phyloP scores from a whole-genome alignment of 495 filamentous ascomycete genomes.

The Neurospora sp. region DNA sequence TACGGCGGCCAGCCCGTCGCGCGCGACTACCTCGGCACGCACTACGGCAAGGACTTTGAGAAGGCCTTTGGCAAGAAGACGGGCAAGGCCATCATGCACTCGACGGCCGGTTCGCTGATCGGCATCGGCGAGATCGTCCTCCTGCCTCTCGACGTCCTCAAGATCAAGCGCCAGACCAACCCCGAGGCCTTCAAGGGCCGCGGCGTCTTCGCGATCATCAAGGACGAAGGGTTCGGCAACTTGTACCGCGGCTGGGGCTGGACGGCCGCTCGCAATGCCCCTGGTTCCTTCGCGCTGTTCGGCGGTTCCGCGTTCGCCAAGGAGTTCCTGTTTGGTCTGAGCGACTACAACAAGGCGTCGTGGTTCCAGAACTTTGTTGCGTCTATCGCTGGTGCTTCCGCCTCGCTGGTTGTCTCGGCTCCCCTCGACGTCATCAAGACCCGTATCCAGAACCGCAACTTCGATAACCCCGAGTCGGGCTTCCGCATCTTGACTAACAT shows the following conservation, averaged over 20 bases:
- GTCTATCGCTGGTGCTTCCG: conserved; percentile 85
- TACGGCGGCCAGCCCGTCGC: conserved; percentile 96
- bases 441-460: conserved; percentile 97
- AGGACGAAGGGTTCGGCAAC: conserved; percentile 81
- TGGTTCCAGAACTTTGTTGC: conserved; percentile 98
- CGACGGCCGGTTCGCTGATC: conserved; percentile 89
- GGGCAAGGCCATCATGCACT: conserved; percentile 97
- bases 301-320: conserved; percentile 97
- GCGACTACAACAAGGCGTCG: conserved; percentile 89
- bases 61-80: conserved; percentile 86
- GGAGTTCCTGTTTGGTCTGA: conserved; percentile 78
- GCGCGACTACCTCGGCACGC: conserved; percentile 74
- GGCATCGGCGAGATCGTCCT: conserved; percentile 96
- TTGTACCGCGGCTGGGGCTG: conserved; percentile 94
- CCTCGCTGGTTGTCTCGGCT: conserved; percentile 85
- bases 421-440: conserved; percentile 99
- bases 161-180: conserved; percentile 99
- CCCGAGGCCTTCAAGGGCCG: conserved; percentile 94
- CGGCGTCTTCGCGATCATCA: conserved; percentile 78
- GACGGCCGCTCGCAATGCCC: conserved; percentile 95
- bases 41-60: conserved; percentile 79
- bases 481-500: conserved; percentile 84
- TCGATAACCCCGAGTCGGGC: conserved; percentile 91
- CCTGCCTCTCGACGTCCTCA: conserved; percentile 89
- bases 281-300: conserved; percentile 95